Conservation (phyloP, 768 basidiomycete genomes). For the Hysterangium stoloniferum region DNA sequence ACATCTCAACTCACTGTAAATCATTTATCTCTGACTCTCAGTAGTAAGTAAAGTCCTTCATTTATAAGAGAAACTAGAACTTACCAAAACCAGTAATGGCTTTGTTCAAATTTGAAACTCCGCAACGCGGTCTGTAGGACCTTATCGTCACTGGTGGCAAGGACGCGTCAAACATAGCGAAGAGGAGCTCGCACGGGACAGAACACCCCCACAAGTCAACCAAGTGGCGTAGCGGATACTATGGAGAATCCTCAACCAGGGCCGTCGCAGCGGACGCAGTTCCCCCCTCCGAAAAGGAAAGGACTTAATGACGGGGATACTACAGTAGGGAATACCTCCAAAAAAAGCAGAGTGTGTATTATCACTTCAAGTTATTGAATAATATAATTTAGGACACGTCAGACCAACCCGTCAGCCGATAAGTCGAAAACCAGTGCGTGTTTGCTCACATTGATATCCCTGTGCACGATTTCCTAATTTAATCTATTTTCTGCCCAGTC, state of each 20-base stretch:
- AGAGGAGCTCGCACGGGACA: not conserved
- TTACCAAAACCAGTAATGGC: slow-evolving; percentile 15
- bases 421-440: slow-evolving; percentile 5
- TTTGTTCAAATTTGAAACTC: slow-evolving; percentile 1
- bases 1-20: no score
- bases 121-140: not conserved
- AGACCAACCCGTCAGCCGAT: not conserved
- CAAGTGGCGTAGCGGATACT: not conserved
- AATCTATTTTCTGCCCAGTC: slow-evolving; percentile 8
- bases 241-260: slow-evolving; percentile 3
- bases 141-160: not conserved
- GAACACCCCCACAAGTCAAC: not conserved
- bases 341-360: not conserved
- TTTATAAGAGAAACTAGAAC: slow-evolving; percentile 6
- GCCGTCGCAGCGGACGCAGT: not conserved
- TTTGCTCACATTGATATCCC: not conserved
- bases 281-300: slow-evolving; percentile 1
- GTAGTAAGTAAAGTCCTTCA: slow-evolving; percentile 19
- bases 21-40: slow-evolving; percentile 27
- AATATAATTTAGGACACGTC: not conserved
- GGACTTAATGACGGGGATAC: slow-evolving; percentile 2
- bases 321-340: not conserved
- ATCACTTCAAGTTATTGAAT: not conserved
- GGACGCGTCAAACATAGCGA: not conserved
- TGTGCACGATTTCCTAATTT: slow-evolving; percentile 8